A percentile compares a stretch with the other conserved stretches of the same genome.
Conservation (phyloP, 2,329 filamentous ascomycete species). For the Aspergillus hiratsukae region DNA sequence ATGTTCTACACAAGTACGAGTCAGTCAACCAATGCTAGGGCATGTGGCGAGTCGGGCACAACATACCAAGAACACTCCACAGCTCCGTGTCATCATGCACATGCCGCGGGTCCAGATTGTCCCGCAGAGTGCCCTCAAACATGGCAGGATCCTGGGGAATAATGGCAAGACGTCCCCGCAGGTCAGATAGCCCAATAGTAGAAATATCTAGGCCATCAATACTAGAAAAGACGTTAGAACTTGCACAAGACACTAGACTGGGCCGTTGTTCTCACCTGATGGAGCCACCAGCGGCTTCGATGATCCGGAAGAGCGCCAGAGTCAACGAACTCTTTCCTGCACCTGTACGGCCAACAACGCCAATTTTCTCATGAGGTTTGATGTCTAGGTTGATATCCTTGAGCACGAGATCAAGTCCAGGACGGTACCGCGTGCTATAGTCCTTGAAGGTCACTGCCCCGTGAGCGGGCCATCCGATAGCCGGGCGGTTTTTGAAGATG, state of each 20-base stretch:
- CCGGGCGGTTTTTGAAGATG: slow-evolving; percentile 78
- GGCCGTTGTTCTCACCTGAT: slow-evolving; percentile 49
- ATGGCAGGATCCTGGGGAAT: slow-evolving; percentile 97
- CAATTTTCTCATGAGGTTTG: slow-evolving; percentile 96
- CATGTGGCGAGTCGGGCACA: slow-evolving; percentile 9
- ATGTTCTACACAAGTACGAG: slow-evolving; percentile 60
- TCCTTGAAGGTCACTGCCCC: slow-evolving; percentile 87
- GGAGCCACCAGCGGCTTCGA: slow-evolving; percentile 76
- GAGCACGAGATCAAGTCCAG: slow-evolving; percentile 83
- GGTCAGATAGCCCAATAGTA: slow-evolving; percentile 80
- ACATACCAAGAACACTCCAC: slow-evolving; percentile 88
- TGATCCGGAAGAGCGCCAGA: slow-evolving; percentile 88
- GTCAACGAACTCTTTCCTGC: slow-evolving; percentile 95
- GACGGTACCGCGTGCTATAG: slow-evolving; percentile 89
- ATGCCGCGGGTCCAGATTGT: slow-evolving; percentile 92
- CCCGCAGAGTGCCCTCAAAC: slow-evolving; percentile 87
- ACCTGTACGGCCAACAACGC: slow-evolving; percentile 91
- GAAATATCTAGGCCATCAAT: slow-evolving; percentile 90
- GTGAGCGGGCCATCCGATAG: slow-evolving; percentile 84
- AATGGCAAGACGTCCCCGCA: slow-evolving; percentile 85
- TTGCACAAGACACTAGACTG: slow-evolving; percentile 1
- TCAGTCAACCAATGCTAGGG: slow-evolving; percentile 35
- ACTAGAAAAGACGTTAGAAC: slow-evolving; percentile 37
- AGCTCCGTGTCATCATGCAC: slow-evolving; percentile 95
- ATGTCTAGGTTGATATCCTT: slow-evolving; percentile 91